These are phyloP conservation scores for Simplicillium sp. DNA, from an alignment of 2,329 filamentous ascomycete genomes.

Conservation along the genomic window DNA sequence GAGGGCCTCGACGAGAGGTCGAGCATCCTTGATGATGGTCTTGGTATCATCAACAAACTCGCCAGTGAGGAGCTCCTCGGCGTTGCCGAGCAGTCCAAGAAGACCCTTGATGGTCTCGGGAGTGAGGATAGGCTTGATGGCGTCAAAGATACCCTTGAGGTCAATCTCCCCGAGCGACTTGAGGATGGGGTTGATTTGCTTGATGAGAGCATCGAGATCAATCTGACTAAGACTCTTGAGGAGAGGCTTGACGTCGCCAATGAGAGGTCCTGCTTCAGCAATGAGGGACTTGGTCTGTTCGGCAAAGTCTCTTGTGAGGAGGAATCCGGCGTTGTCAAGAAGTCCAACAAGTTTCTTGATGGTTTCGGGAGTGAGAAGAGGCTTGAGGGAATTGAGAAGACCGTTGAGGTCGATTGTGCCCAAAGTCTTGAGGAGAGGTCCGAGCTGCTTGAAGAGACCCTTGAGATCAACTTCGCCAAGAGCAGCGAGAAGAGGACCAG, in stretches of 20 bases:
- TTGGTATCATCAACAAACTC: slow-evolving; percentile 32
- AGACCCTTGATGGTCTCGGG: slow-evolving; percentile 22
- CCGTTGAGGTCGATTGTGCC: slow-evolving; percentile 19
- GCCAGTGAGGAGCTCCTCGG: slow-evolving; percentile 24
- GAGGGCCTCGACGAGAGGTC: slow-evolving; percentile 24
- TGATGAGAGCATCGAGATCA: slow-evolving; percentile 16
- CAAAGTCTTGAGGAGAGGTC: slow-evolving; percentile 22
- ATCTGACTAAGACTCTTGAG: slow-evolving; percentile 15
- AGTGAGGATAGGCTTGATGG: slow-evolving; percentile 23
- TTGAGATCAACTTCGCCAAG: slow-evolving; percentile 22
- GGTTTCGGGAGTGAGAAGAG: slow-evolving; percentile 16
- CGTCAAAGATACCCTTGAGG: slow-evolving; percentile 20
- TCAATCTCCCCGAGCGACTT: slow-evolving; percentile 21
- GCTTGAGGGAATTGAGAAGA: slow-evolving; percentile 15
- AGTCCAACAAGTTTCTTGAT: slow-evolving; percentile 21
- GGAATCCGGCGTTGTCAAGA: slow-evolving; percentile 17
- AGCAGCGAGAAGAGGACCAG: slow-evolving; percentile 20
- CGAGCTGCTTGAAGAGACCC: slow-evolving; percentile 20
- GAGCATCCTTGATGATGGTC: slow-evolving; percentile 24
- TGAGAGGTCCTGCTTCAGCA: slow-evolving; percentile 12
- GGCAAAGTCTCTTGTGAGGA: slow-evolving; percentile 17
- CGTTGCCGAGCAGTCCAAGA: slow-evolving; percentile 24
- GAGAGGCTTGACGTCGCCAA: slow-evolving; percentile 7
- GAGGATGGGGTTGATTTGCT: slow-evolving; percentile 23
- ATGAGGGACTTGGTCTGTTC: slow-evolving; percentile 17